A percentile compares a stretch with the other conserved stretches of the same genome.
phyloP scores from a whole-genome alignment of 2,329 filamentous ascomycete species.

The Paradendryphiella salina region DNA sequence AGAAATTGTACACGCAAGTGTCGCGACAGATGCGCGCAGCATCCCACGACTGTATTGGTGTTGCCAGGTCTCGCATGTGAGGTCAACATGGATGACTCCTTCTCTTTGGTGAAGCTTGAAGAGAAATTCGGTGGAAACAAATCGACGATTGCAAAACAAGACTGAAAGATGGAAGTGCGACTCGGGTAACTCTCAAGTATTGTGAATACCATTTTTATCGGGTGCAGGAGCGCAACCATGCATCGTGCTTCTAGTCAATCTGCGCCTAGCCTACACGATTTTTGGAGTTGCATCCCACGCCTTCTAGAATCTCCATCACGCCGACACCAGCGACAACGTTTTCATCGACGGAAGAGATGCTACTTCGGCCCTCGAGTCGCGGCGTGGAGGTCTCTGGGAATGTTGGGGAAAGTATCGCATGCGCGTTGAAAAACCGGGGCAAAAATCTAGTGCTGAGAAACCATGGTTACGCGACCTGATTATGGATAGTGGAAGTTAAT shows the following conservation, averaged over 20 bases:
- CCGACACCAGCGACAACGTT: neutral
- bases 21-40: neutral
- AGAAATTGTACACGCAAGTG: neutral
- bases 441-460: neutral
- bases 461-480: neutral
- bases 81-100: neutral
- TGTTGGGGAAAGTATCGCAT: neutral
- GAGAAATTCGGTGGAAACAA: too few relatives aligned
- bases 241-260: conserved; percentile 4
- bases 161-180: neutral
- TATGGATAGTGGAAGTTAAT: neutral
- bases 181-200: neutral
- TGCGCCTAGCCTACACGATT: neutral
- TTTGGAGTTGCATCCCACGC: conserved; percentile 6
- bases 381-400: neutral
- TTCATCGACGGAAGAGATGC: neutral
- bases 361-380: neutral
- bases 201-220: neutral
- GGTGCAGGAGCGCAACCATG: neutral
- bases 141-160: too few relatives aligned
- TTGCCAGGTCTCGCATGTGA: neutral
- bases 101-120: conserved; percentile 5
- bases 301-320: neutral
- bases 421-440: neutral
- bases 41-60: neutral